Evolutionary conservation across 1,139 yeast species (phyloP), one percentile per base, ranked within the genome.

Genomic region (Candida albicans): DNA sequence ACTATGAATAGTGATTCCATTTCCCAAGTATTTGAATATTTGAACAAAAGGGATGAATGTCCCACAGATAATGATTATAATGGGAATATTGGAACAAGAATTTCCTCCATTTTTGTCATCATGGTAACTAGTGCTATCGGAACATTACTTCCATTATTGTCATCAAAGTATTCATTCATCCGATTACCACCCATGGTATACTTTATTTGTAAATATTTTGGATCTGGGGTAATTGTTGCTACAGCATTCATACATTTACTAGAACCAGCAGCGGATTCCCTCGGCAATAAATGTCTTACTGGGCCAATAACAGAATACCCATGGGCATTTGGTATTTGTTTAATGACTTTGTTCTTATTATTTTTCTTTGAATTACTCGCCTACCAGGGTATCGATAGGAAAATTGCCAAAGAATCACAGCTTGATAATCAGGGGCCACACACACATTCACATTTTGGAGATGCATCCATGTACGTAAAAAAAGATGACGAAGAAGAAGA

Each of bases 181-280:
- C 67, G 74, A 49, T 57, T 83, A 52, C 90, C 84, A 2, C 58
- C 71, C 13, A 74, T 81, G 79, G 76, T 82, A 44, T 88, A 81
- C 57, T 80, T 86, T 57, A 66, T 83, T 36, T 87, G 90, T 43
- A 87, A 87, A 57, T 87, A 79, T 68, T 89, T 90, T 61, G 97
- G 97, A 48, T 84, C 96, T 1, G 97, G 97, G 41, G 96, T 90
- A 41, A 90, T 90, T 58, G 74, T 89, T 8, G 93, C 96, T 1
- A 90, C 96, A 1, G 90, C 96, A 0, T 85, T 88, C 55, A 83
- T 90, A 45, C 97, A 90, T 65, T 70, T 90, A 49, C 70, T 90
- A 54, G 82, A 84, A 53, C 96, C 96, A 0, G 96, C 96, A 3
- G 68, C 75, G 52, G 84, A 81, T 31, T 58, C 65, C 11, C 63